Percentiles rank a stretch among this genome's conserved stretches.
Conservation (phyloP, 495 filamentous ascomycete genomes). For the Penicillium herquei region DNA sequence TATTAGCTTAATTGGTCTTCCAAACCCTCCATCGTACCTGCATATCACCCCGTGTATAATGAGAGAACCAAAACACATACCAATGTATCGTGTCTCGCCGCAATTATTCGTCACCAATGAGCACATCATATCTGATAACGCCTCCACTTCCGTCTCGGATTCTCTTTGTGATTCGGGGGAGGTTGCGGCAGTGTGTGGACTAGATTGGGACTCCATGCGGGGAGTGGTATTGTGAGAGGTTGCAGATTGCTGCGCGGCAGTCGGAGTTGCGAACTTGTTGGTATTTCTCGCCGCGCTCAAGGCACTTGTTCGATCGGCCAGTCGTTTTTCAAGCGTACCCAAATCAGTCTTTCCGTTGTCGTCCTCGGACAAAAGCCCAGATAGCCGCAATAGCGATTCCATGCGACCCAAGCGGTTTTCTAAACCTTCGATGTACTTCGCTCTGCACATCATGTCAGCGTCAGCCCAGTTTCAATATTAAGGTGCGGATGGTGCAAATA, state of each 20-base stretch:
- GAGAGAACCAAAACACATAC: slow-evolving; percentile 44
- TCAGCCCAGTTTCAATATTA: neutral
- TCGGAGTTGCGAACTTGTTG: slow-evolving; percentile 27
- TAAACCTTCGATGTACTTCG: slow-evolving; percentile 97
- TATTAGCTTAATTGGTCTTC: neutral
- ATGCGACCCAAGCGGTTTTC: slow-evolving; percentile 93
- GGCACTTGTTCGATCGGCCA: slow-evolving; percentile 61
- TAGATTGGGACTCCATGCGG: slow-evolving; percentile 51
- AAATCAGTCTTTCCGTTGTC: slow-evolving; percentile 87
- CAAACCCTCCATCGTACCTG: neutral
- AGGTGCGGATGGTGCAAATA: too few species aligned
- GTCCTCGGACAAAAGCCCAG: slow-evolving; percentile 83
- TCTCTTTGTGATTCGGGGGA: slow-evolving; percentile 58
- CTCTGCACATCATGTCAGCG: slow-evolving; percentile 46
- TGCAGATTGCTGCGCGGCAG: slow-evolving; percentile 24
- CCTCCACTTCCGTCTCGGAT: slow-evolving; percentile 75
- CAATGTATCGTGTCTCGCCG: slow-evolving; percentile 95
- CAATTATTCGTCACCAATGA: slow-evolving; percentile 96
- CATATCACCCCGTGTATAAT: neutral
- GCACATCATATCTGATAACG: slow-evolving; percentile 97
- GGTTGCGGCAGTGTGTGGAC: slow-evolving; percentile 57
- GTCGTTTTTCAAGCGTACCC: slow-evolving; percentile 77
- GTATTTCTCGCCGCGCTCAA: slow-evolving; percentile 37
- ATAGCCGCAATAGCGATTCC: slow-evolving; percentile 85
- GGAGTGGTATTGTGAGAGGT: slow-evolving; percentile 47